A percentile compares a stretch with the other conserved stretches of the same genome.
phyloP scores from a whole-genome alignment of 2,329 filamentous ascomycete species.

The Colletotrichum euphorbiae region DNA sequence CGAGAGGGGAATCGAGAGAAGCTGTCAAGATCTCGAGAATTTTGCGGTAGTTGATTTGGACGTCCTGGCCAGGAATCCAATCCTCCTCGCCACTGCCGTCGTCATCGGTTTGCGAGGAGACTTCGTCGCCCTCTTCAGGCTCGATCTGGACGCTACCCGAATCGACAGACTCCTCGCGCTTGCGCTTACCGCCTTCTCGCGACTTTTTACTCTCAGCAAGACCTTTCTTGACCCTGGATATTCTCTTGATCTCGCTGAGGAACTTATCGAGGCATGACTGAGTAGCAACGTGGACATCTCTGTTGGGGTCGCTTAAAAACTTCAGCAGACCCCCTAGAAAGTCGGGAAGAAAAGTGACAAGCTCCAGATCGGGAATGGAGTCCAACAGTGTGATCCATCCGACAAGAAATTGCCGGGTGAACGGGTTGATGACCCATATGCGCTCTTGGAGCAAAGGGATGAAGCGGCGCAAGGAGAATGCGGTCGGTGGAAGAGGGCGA shows the following conservation, averaged over 20 bases:
- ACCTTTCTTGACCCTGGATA: constrained; percentile 90
- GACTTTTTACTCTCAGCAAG: constrained; percentile 87
- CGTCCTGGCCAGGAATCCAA: constrained; percentile 97
- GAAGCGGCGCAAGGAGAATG: constrained; percentile 91
- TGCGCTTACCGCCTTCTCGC: constrained; percentile 74
- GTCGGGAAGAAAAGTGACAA: constrained; percentile 91
- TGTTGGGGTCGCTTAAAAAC: constrained; percentile 91
- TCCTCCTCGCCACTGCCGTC: constrained; percentile 82
- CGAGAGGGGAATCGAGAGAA: constrained; percentile 85
- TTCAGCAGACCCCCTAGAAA: constrained; percentile 91
- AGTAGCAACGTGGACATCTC: constrained; percentile 94
- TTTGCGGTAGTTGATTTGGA: constrained; percentile 91
- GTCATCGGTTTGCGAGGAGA: constrained; percentile 68
- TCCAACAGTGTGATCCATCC: constrained; percentile 96
- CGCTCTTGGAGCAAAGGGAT: constrained; percentile 94
- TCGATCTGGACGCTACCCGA: constrained; percentile 69
- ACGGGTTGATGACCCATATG: constrained; percentile 94
- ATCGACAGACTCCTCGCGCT: constrained; percentile 77
- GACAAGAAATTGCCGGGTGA: constrained; percentile 93
- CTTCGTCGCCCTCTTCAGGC: constrained; percentile 70
- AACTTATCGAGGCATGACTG: constrained; percentile 91
- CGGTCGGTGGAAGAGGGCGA: constrained; percentile 73
- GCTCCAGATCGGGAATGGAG: constrained; percentile 94
- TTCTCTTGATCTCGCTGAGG: constrained; percentile 92
- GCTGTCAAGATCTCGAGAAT: constrained; percentile 92